Conservation (phyloP, 2,329 filamentous ascomycete genomes). For the Fusarium nematophilum region DNA sequence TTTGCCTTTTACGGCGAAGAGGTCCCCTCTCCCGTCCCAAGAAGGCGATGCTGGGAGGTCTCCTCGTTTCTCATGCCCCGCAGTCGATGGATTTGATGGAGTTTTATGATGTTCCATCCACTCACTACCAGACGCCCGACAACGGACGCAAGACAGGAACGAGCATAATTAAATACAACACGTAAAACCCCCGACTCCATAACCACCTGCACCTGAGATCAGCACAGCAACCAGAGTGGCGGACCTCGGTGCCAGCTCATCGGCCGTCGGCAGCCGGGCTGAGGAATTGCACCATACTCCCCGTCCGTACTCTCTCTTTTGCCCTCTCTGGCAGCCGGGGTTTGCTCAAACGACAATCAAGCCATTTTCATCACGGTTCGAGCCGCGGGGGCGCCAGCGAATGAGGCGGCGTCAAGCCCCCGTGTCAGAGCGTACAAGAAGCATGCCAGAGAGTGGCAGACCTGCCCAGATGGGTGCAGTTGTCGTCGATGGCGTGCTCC, state of each 20-base stretch:
- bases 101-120: background rate
- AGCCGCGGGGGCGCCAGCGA: conserved; percentile 17
- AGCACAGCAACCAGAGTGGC: background rate
- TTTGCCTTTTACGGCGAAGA: background rate
- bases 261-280: conserved; percentile 23
- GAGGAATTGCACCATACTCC: conserved; percentile 9
- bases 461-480: background rate
- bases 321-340: background rate
- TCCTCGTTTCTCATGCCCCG: conserved; percentile 18
- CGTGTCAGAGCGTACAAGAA: conserved; percentile 7
- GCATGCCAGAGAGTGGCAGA: background rate
- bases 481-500: conserved; percentile 39
- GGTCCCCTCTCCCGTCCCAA: too few species aligned
- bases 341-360: conserved; percentile 9
- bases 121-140: background rate
- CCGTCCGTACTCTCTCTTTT: too few species aligned
- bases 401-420: conserved; percentile 19
- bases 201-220: background rate
- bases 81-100: conserved; percentile 8
- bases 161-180: too few species aligned
- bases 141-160: conserved; percentile 4
- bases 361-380: conserved; percentile 7
- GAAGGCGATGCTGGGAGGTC: too few species aligned
- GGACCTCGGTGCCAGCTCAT: conserved; percentile 19
- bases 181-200: background rate